Evolutionary conservation across 768 basidiomycete genomes (phyloP), one percentile per base, ranked within the genome.

Genomic region (Kockovaella imperatae): DNA sequence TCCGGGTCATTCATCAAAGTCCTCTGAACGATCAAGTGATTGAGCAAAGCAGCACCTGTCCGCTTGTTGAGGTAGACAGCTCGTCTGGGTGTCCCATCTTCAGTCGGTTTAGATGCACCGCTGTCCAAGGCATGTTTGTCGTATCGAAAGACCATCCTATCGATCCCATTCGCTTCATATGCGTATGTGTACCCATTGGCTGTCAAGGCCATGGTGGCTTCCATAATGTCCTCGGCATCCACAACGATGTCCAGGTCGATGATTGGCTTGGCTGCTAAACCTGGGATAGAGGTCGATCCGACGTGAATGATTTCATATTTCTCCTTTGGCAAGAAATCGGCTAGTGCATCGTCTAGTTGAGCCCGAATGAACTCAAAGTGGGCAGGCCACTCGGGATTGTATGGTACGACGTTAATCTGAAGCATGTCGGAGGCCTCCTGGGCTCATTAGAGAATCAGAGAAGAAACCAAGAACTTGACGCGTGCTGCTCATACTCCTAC

Each of bases 181-280:
- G 35, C 45, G 48, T 43, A 53, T 4, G 47, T 49, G 36, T 53
- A 49, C 26, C 48, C 48, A 14, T 31, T 6, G 3, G 5, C n/a
- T 2, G 26, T 17, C 21, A 53, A 28, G 5, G 32, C 34, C 23
- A 5, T 3, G 10, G 23, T 15, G 3, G 47, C 52, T 13, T 14
- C 3, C 7, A 30, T 6, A 15, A 53, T 15, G 35, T 45, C 15
- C 45, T 28, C 34, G 15, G 52, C 31, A 3, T 15, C 8, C 17
- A 53, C 48, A 18, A 53, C 28, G 26, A 53, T 49, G 35, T 53
- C 52, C 25, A 53, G 49, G 32, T 53, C 52, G 28, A 53, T 53
- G 10, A 53, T 44, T 21, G 52, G 52, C 28, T 53, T 53, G 5
- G 52, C 47, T 5, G 52, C 31, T n/a, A 53, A 35, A 18, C 42